Base-by-base conservation (phyloP, 208 protist species). In the Leishmania gerbilli region DNA sequence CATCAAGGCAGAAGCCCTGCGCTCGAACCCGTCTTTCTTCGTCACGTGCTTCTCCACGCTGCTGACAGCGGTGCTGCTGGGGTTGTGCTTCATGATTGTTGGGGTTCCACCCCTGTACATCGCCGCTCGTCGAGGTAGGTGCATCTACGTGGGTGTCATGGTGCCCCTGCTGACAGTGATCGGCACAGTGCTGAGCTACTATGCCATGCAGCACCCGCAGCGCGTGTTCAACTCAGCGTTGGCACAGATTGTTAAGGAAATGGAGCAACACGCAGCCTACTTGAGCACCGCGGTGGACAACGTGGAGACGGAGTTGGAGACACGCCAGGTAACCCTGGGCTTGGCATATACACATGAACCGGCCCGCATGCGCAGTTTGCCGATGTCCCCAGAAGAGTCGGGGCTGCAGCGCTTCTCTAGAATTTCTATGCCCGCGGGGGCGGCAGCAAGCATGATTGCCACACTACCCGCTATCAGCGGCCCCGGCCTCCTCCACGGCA, bases 31-130 rank as follows among this genome's bases (percentile, higher is more conserved):
- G 1, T 76, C 79, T 64, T 65, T 77, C 49, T 68, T 77, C 31
- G 21, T 65, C 19, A 87, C 79, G 11, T 47, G 81, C 11, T 11
- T 89, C 13, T 79, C 83, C n/a, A 72, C 77, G 11, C 24, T 91
- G 19, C 5, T 87, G 31, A 87, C 85, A 5, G 84, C 80, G 17
- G 17, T 84, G 6, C 37, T 92, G 27, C 58, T 93, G 15, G 85
- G 78, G 15, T 7, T 80, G 1, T 88, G 84, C 49, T 85, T 89
- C 31, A 51, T 91, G 8, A 21, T 95, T 8, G 80, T 92, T 6
- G 87, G 80, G 21, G 31, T 95, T 31, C 91, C 91, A 3, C 88
- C 87, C 8, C 53, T 95, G 17, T 93, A 84, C 72, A 65, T 95
- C 9, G 67, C 75, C 0, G 60, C n/a, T 13, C 40, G 67, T 9